These are phyloP conservation scores for Phytopythium chamaehyphon DNA, from an alignment of 352 stramenopile species.

Conservation along the genomic window DNA sequence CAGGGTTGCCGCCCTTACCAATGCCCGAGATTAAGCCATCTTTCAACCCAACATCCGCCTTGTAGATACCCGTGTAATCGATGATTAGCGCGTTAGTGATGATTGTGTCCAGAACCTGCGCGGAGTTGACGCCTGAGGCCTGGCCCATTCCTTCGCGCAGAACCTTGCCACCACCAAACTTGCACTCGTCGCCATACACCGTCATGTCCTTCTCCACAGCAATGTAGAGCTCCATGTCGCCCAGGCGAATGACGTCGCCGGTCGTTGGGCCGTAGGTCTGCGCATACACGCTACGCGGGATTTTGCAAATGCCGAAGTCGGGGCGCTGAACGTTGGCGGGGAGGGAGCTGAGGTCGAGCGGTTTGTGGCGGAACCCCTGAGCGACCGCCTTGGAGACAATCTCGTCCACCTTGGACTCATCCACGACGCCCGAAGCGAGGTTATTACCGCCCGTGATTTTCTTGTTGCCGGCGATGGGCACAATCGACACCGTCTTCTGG, in stretches of 20 bases:
- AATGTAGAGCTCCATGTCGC: slow-evolving; percentile 91
- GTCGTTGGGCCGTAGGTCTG: slow-evolving; percentile 93
- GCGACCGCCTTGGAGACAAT: slow-evolving; percentile 51
- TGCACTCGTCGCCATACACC: slow-evolving; percentile 79
- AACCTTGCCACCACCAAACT: slow-evolving; percentile 96
- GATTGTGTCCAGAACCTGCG: slow-evolving; percentile 90
- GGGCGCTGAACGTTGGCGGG: slow-evolving; percentile 18
- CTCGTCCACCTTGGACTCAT: slow-evolving; percentile 41
- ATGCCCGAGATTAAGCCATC: slow-evolving; percentile 92
- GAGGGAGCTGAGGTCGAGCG: slow-evolving; percentile 22
- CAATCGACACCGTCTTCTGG: slow-evolving; percentile 92
- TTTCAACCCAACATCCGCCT: slow-evolving; percentile 96
- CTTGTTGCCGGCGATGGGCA: slow-evolving; percentile 89
- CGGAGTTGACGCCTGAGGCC: slow-evolving; percentile 34
- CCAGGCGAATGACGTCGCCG: slow-evolving; percentile 92
- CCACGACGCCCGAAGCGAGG: slow-evolving; percentile 80
- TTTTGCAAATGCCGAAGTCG: slow-evolving; percentile 35
- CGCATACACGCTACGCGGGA: slow-evolving; percentile 77
- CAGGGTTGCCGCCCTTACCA: slow-evolving; percentile 96
- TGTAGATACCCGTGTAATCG: slow-evolving; percentile 94
- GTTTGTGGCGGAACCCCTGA: slow-evolving; percentile 61
- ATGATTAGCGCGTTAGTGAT: slow-evolving; percentile 98
- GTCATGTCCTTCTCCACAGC: slow-evolving; percentile 90
- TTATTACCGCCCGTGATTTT: slow-evolving; percentile 88
- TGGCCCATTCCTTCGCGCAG: slow-evolving; percentile 81